Evolutionary conservation across 192 early-diverging fungal species (phyloP), one percentile per base, ranked within the genome.

Genomic region (Coemansia umbellata): DNA sequence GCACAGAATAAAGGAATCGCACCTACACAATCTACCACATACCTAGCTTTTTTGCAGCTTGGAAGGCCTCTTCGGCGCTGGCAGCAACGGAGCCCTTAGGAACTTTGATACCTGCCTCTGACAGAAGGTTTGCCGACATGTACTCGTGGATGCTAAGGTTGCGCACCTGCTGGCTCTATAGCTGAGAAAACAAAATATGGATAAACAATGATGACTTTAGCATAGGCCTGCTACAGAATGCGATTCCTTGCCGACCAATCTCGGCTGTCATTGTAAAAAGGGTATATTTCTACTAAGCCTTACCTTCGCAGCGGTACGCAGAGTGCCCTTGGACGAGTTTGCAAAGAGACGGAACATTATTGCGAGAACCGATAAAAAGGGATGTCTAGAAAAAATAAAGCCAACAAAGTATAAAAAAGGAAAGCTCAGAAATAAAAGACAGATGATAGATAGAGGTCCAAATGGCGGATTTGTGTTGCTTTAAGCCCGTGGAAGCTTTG

Each of bases 141-240:
- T 99, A 89, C 81, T 99, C 97, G 76, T 99, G 97, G 65, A 99
- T 96, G 52, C 92, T 91, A 39, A 99, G 87, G 85, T 87, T 82
- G 59, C 91, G 90, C 74, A 84, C 85, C 58, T 87, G 84, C 65
- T 85, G 84, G 54, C 31, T 50, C 63, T 54, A 60, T 8, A 15
- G 14, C 36, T 21, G 24, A 15, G 27, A 55, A 21, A 11, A 8
- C 10, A 49, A 13, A 28, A 51, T 45, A 32, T 47, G 63, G 28
- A 32, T n/a, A n/a, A n/a, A n/a, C n/a, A n/a, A n/a, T n/a, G n/a
- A n/a, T n/a, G n/a, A n/a, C n/a, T n/a, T n/a, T n/a, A n/a, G n/a
- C n/a, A n/a, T n/a, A n/a, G n/a, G n/a, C n/a, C n/a, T n/a, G n/a
- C n/a, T n/a, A n/a, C n/a, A n/a, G n/a, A n/a, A n/a, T n/a, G n/a